Conservation (phyloP, 2,329 filamentous ascomycete species). For the Cladosporium sp. region DNA sequence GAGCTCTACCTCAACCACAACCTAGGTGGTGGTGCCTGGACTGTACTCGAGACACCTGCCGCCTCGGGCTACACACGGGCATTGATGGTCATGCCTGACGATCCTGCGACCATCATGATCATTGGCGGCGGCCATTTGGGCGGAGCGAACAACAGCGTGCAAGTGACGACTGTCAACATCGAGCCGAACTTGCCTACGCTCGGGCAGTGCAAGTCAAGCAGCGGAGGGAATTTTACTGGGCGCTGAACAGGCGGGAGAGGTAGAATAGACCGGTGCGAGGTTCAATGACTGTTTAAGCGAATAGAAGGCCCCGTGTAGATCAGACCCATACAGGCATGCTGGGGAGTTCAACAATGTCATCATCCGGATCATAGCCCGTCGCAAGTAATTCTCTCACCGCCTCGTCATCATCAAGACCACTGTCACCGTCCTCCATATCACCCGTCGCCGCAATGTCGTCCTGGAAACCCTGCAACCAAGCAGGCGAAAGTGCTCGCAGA, state of each 20-base stretch:
- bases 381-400: background rate
- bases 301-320: background rate
- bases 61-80: slow-evolving; percentile 50
- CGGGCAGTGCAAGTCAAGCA: slow-evolving; percentile 10
- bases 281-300: background rate
- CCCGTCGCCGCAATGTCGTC: background rate
- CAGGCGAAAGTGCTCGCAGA: background rate
- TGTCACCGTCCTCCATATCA: background rate
- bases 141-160: slow-evolving; percentile 35
- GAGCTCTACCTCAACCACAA: slow-evolving; percentile 53
- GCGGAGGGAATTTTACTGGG: background rate
- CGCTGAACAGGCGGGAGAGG: background rate
- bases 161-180: slow-evolving; percentile 19
- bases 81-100: slow-evolving; percentile 48
- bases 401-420: background rate
- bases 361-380: background rate
- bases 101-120: slow-evolving; percentile 42
- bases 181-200: slow-evolving; percentile 16
- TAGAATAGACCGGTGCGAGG: background rate
- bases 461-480: background rate
- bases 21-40: slow-evolving; percentile 50
- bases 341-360: background rate
- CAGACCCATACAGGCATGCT: background rate
- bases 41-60: slow-evolving; percentile 46
- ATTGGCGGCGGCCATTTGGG: slow-evolving; percentile 43